Evolutionary conservation across 2,329 filamentous ascomycete species (phyloP).

Genomic region (Myriangium duriaei): DNA sequence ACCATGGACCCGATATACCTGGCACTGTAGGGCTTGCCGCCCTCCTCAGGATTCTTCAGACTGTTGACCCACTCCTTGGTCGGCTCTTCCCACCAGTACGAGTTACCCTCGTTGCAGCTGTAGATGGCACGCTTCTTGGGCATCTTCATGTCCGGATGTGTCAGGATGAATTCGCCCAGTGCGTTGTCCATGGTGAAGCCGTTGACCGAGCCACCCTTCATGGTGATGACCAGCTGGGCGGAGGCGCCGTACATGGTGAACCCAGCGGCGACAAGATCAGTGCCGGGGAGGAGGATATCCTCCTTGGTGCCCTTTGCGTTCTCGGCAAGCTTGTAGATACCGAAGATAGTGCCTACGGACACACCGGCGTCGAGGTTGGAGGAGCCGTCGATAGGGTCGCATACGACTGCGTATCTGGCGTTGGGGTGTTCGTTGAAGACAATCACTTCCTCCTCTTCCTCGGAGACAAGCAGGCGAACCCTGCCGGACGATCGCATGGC

Average conservation of each 20-base stretch:
- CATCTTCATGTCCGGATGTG: conserved; percentile 86
- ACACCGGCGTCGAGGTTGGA: conserved; percentile 97
- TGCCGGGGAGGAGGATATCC: conserved; percentile 79
- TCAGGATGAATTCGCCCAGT: conserved; percentile 96
- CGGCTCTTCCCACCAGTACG: conserved; percentile 83
- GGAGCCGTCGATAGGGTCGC: conserved; percentile 94
- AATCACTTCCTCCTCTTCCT: conserved; percentile 91
- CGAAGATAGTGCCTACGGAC: conserved; percentile 95
- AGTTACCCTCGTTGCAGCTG: conserved; percentile 98
- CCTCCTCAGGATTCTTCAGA: conserved; percentile 63
- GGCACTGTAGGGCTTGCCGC: conserved; percentile 81
- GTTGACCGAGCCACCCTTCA: conserved; percentile 84
- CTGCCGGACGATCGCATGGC: conserved; percentile 89
- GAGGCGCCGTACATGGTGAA: conserved; percentile 99
- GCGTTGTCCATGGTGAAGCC: conserved; percentile 96
- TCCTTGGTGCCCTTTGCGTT: conserved; percentile 62
- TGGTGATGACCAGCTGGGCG: conserved; percentile 90
- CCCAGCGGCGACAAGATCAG: conserved; percentile 83
- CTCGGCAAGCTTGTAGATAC: conserved; percentile 77
- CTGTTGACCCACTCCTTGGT: conserved; percentile 81
- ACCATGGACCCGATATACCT: conserved; percentile 98
- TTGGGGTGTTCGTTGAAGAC: conserved; percentile 63
- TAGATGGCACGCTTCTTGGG: conserved; percentile 76
- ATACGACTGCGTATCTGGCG: conserved; percentile 84
- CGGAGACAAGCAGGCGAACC: conserved; percentile 86